Base-by-base conservation (phyloP, 805 yeast genomes). In the Candida manassasensis region DNA sequence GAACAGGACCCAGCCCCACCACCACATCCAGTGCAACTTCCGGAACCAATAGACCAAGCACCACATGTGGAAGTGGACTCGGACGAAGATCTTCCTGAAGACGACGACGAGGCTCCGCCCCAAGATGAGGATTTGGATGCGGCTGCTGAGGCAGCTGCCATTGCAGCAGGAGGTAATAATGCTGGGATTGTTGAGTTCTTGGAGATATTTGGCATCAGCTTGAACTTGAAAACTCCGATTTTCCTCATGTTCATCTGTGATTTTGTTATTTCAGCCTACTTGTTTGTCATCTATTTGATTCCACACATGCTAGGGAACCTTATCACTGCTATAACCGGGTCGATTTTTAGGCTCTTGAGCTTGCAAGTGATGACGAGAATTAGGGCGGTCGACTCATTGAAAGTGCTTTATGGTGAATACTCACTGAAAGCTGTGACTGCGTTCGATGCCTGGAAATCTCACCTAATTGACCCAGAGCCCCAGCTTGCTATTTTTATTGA, bases 291-390 rank as follows among this genome's bases (percentile, higher is more conserved):
- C 0, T 77, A 74, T 44, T 55, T 70, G 12, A 40, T 73, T 3
- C 81, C 83, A 8, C 68, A 73, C 5, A 45, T 67, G 28, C 29
- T 71, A 3, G 82, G 81, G 7, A 48, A 51, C 32, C 34, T 47
- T 10, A 38, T 39, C 42, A 36, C 34, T 22, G 6, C 49, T 5
- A 7, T 37, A n/a, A 38, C 34, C 36, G 58, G 60, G 16, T 21
- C 25, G 10, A 9, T 29, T 11, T 9, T 38, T 4, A 30, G 29
- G 15, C n/a, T 41, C 6, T 28, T 30, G 10, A 32, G 21, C 22
- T 10, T 29, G 2, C 19, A 29, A 4, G 8, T 42, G 9, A 14
- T 35, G 3, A 30, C 31, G 9, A 15, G 11, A 15, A 17, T 30
- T 26, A 11, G 16, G 4, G 28, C 29, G 13, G 11, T 40, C 9